These are phyloP conservation scores for Mycena kentingensis DNA, from an alignment of 768 basidiomycete species.

Conservation along the genomic window DNA sequence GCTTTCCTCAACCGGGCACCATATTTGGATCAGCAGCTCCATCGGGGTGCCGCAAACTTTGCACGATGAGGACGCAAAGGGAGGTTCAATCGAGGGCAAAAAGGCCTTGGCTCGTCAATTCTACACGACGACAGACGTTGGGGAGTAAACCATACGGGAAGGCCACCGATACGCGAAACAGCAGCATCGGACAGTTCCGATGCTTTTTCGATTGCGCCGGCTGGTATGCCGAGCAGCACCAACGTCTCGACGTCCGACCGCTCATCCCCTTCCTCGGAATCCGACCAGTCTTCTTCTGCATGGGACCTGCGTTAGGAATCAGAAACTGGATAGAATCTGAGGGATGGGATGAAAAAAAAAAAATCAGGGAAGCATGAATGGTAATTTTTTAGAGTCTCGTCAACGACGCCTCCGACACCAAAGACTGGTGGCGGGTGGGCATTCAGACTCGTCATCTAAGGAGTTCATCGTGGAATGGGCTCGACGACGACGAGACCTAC, in stretches of 20 bases:
- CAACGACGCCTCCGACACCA: slow-evolving; percentile 38
- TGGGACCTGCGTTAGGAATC: slow-evolving; percentile 21
- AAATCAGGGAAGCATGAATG: slow-evolving; percentile 94
- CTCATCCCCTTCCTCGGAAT: slow-evolving; percentile 74
- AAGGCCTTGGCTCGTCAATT: slow-evolving; percentile 65
- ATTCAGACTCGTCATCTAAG: slow-evolving; percentile 83
- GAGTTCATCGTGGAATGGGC: slow-evolving; percentile 40
- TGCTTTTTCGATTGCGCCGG: slow-evolving; percentile 61
- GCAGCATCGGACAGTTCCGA: slow-evolving; percentile 72
- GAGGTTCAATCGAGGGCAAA: slow-evolving; percentile 62
- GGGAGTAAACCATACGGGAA: slow-evolving; percentile 76
- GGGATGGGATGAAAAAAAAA: slow-evolving; percentile 24
- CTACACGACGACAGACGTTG: slow-evolving; percentile 47
- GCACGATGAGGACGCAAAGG: slow-evolving; percentile 68
- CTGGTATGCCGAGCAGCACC: slow-evolving; percentile 79
- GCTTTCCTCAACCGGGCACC: slow-evolving; percentile 88
- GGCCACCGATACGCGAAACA: slow-evolving; percentile 88
- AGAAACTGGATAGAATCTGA: slow-evolving; percentile 23
- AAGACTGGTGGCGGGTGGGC: slow-evolving; percentile 50
- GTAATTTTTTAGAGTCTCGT: slow-evolving; percentile 68
- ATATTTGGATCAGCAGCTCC: slow-evolving; percentile 84
- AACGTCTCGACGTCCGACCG: slow-evolving; percentile 62
- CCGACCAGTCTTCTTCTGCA: slow-evolving; percentile 71
- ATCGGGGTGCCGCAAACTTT: slow-evolving; percentile 69
- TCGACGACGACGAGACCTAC: slow-evolving; percentile 24